Evolutionary conservation across 1,139 yeast genomes (phyloP), one percentile per base, ranked within the genome.

Genomic region (Taphrina sp.): DNA sequence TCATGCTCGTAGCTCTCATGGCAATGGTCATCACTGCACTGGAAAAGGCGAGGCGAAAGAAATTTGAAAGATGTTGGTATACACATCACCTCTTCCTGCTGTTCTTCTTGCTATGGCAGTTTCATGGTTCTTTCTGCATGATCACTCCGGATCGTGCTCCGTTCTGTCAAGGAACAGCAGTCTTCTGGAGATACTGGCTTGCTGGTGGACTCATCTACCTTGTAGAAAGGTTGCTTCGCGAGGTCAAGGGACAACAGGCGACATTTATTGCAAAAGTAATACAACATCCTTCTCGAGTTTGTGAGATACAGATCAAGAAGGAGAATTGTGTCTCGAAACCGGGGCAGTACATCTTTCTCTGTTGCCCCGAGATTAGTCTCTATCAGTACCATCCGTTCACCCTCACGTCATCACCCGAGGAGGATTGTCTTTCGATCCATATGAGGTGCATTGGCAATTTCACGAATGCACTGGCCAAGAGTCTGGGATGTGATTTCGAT

Each of bases 281-380:
- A n/a, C 43, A 47, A 12, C 57, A 53, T 31, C 57, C 52, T 3
- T 39, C 43, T 7, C 38, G 52, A 20, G 57, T 53, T 20, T 53
- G 57, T 46, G 57, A 53, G 24, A 45, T 53, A 7, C 57, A 53
- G 37, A 37, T 53, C 37, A 37, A 39, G 24, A 45, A 45, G 22
- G 46, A 47, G 16, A 28, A 36, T 12, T 44, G 45, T 34, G 23
- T 28, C n/a, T 19, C 57, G 12, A 44, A 45, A 29, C 49, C 57
- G 5, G 57, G 57, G 5, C 57, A 53, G 28, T 53, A 53, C 57
- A 45, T 53, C 39, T 53, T 53, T 22, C 52, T 53, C 22, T 53
- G 57, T 23, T 53, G 57, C 31, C 57, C 57, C 4, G 57, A 53
- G 33, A 45, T 53, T 8, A 36, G 46, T n/a, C 29, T 53, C 3